Percentiles rank a stretch among this genome's conserved stretches.
phyloP scores from a whole-genome alignment of 169 alveolate genomes.

The Plasmodium vinckei region DNA sequence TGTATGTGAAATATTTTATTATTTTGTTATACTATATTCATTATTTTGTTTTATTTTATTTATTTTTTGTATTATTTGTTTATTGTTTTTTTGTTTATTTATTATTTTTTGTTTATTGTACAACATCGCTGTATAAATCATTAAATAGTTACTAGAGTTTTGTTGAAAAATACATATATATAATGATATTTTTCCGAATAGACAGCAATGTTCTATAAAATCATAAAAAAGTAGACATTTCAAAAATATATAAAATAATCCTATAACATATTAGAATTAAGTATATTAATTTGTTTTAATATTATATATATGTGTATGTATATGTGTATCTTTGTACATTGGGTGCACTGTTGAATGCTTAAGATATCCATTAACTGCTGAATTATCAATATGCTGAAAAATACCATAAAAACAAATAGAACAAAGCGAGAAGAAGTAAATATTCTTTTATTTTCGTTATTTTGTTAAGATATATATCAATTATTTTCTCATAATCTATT shows the following conservation, averaged over 20 bases:
- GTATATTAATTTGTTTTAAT: slow-evolving; percentile 12
- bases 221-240: slow-evolving; percentile 21
- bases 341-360: slow-evolving; percentile 7
- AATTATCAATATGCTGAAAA: slow-evolving; percentile 76
- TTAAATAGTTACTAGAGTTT: not conserved
- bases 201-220: slow-evolving; percentile 27
- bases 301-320: slow-evolving; percentile 1
- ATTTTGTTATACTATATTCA: not conserved
- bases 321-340: slow-evolving; percentile 4
- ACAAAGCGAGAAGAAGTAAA: slow-evolving; percentile 76
- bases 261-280: slow-evolving; percentile 1
- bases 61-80: not conserved
- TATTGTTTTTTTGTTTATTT: not conserved
- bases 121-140: slow-evolving; percentile 14
- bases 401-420: slow-evolving; percentile 55
- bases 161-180: slow-evolving; percentile 5
- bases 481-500: slow-evolving; percentile 4
- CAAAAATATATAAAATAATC: not conserved
- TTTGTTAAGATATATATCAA: slow-evolving; percentile 5
- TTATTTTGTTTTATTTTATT: slow-evolving; percentile 12
- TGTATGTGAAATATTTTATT: slow-evolving; percentile 8
- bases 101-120: slow-evolving; percentile 1
- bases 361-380: slow-evolving; percentile 27
- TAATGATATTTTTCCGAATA: not conserved
- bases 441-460: slow-evolving; percentile 1